phyloP scores from a whole-genome alignment of 192 early-diverging fungal species.

The Coemansia sp. region DNA sequence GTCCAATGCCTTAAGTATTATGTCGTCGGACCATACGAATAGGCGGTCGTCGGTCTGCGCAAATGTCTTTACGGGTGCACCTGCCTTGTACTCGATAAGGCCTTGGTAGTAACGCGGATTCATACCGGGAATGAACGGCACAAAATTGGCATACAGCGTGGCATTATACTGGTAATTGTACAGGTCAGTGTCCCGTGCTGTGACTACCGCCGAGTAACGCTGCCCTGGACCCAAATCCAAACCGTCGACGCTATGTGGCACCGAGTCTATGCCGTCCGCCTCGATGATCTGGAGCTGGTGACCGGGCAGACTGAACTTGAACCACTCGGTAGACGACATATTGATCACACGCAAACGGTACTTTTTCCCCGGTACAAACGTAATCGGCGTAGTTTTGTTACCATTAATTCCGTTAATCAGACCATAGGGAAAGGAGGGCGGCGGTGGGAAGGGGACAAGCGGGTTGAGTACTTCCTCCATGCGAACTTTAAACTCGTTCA shows the following conservation, averaged over 20 bases:
- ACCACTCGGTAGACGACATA: conserved; percentile 70
- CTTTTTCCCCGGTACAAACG: conserved; percentile 70
- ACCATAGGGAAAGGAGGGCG: conserved; percentile 63
- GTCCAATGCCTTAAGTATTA: conserved; percentile 14
- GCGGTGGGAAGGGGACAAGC: conserved; percentile 59
- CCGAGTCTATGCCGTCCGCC: conserved; percentile 65
- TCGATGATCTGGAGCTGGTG: conserved; percentile 80
- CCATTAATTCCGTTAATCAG: conserved; percentile 36
- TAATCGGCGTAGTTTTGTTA: conserved; percentile 24
- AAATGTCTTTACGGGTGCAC: conserved; percentile 5
- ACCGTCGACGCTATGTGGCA: conserved; percentile 55
- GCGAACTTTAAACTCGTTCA: conserved; percentile 15
- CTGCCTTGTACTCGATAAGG: conserved; percentile 10
- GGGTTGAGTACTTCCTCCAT: conserved; percentile 49
- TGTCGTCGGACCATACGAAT: conserved; percentile 21
- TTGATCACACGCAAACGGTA: conserved; percentile 80
- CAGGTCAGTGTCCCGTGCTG: conserved; percentile 58
- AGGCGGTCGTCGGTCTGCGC: background rate
- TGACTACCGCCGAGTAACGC: conserved; percentile 79
- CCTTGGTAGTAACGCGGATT: conserved; percentile 33
- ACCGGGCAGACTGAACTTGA: conserved; percentile 71
- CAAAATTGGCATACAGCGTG: conserved; percentile 70
- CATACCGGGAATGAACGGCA: conserved; percentile 54
- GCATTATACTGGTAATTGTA: conserved; percentile 68
- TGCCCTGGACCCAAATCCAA: conserved; percentile 69